Evolutionary conservation across 306 rosid genomes (phyloP).

Genomic region (Citrullus amarus): DNA sequence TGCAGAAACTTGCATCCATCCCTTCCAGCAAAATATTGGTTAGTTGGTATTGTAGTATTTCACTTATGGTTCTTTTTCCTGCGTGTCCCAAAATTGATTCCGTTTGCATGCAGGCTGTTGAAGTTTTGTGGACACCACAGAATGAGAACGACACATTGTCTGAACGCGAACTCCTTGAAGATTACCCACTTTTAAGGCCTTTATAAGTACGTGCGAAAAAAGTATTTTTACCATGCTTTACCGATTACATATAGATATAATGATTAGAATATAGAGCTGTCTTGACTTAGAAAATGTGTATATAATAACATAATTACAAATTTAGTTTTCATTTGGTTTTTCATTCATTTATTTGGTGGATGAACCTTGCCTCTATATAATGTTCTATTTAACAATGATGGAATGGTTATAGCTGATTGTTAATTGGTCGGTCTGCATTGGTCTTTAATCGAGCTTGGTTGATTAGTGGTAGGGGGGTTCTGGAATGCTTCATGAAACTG

Average conservation of each 20-base stretch:
- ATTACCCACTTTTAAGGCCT: constrained; percentile 95
- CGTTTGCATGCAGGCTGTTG: constrained; percentile 61
- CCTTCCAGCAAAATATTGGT: constrained; percentile 75
- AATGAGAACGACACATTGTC: constrained; percentile 89
- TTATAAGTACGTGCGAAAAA: constrained; percentile 19
- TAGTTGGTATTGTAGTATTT: constrained; percentile 9
- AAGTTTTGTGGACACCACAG: constrained; percentile 98
- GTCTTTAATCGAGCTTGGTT: too few relatives aligned
- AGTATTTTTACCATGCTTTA: background rate
- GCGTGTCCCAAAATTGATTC: background rate
- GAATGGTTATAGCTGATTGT: background rate
- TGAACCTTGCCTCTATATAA: background rate
- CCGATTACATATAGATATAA: background rate
- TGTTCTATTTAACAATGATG: background rate
- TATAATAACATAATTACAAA: background rate
- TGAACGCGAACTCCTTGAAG: constrained; percentile 92
- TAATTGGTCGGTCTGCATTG: too few relatives aligned
- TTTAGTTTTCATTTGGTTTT: background rate
- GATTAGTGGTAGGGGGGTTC: too few relatives aligned
- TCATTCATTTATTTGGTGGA: background rate
- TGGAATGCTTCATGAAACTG: too few relatives aligned
- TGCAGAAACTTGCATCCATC: constrained; percentile 87
- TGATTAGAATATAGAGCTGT: background rate
- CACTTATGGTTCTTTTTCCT: background rate
- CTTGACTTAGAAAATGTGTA: background rate